Percentiles rank a stretch among this genome's conserved stretches.
Conservation (phyloP, 345 rosid genomes). For the Ceriops decandra region DNA sequence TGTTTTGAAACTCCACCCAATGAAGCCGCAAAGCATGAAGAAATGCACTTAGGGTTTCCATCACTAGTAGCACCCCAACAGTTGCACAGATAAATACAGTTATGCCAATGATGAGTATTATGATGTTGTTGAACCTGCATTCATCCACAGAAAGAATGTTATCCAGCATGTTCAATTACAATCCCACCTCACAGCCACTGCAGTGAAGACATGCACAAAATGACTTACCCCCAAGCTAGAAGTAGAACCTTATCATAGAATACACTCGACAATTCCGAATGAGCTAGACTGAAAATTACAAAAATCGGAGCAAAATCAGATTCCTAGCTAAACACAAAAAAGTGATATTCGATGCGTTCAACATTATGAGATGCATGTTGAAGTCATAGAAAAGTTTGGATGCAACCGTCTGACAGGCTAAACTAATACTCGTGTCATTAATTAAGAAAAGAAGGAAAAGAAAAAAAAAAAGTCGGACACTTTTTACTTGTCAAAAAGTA, state of each 20-base stretch:
- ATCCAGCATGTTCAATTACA: neutral
- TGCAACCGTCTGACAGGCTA: neutral
- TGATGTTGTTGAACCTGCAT: slow-evolving; percentile 70
- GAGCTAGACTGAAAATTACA: slow-evolving; percentile 66
- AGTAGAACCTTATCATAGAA: slow-evolving; percentile 95
- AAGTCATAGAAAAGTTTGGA: neutral
- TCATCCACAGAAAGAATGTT: neutral
- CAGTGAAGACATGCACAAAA: slow-evolving; percentile 1
- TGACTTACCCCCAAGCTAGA: slow-evolving; percentile 77
- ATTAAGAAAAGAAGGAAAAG: too few relatives aligned
- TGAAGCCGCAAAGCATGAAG: slow-evolving; percentile 93
- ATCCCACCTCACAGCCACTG: neutral
- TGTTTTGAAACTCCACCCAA: slow-evolving; percentile 97
- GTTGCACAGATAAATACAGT: slow-evolving; percentile 75
- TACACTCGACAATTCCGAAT: slow-evolving; percentile 87
- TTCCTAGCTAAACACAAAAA: neutral
- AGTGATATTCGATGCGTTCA: neutral
- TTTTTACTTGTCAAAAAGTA: too few relatives aligned
- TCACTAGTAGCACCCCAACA: slow-evolving; percentile 91
- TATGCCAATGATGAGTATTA: slow-evolving; percentile 63
- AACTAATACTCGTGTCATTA: too few relatives aligned
- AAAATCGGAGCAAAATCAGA: neutral
- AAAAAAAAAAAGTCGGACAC: too few relatives aligned
- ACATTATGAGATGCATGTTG: neutral
- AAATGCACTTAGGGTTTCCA: slow-evolving; percentile 99